These are phyloP conservation scores for Diaporthe ampelina DNA, from an alignment of 2,329 filamentous ascomycete genomes.

Conservation along the genomic window DNA sequence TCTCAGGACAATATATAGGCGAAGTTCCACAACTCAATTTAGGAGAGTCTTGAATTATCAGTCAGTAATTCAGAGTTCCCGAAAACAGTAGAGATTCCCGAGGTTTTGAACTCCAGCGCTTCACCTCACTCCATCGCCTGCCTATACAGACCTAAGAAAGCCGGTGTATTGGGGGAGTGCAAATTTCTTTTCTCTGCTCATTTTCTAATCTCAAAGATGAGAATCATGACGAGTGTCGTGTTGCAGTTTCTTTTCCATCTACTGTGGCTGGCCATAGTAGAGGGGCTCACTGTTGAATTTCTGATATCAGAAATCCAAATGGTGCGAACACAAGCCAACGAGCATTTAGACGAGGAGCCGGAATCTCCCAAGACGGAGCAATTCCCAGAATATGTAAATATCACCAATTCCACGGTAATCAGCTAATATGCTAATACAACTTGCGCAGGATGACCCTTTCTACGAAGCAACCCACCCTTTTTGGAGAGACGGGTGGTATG, in stretches of 20 bases:
- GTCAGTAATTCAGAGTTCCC: background rate
- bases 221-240: background rate
- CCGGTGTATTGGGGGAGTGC: background rate
- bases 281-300: background rate
- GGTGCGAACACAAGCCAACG: background rate
- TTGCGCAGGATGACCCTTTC: constrained; percentile 11
- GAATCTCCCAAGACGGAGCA: background rate
- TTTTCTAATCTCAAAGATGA: background rate
- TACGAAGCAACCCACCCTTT: background rate
- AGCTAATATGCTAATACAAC: background rate
- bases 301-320: background rate
- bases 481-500: background rate
- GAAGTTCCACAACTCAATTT: too few species aligned
- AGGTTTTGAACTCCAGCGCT: background rate
- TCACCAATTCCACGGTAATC: background rate
- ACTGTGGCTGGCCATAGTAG: constrained; percentile 4
- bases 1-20: background rate
- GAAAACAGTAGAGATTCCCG: background rate
- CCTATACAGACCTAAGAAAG: too few species aligned
- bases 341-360: background rate
- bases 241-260: background rate
- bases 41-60: too few species aligned
- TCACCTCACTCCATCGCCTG: background rate
- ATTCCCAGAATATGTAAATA: constrained; percentile 18
- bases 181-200: background rate